A percentile compares a stretch with the other conserved stretches of the same genome.
These are phyloP conservation scores for Smittium mucronatum DNA, from an alignment of 371 early-diverging fungal species.

Conservation along the genomic window DNA sequence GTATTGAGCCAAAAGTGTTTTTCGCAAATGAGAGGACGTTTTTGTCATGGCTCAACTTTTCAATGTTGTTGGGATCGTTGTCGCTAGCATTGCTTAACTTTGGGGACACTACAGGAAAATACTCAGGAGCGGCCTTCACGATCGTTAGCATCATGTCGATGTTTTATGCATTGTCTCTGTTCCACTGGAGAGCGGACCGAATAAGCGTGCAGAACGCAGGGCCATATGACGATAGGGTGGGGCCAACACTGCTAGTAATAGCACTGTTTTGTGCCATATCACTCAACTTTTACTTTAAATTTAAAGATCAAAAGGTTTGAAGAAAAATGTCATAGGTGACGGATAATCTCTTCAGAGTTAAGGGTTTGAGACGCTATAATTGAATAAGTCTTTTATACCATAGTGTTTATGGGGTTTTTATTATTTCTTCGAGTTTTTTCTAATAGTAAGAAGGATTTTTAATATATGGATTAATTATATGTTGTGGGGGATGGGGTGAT, in stretches of 20 bases:
- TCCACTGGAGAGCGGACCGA: constrained; percentile 82
- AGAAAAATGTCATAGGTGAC: too few species aligned
- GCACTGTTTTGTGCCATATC: constrained; percentile 77
- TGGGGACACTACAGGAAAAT: constrained; percentile 59
- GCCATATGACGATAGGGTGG: constrained; percentile 59
- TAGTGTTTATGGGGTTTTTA: too few species aligned
- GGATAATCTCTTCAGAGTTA: too few species aligned
- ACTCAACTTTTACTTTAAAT: constrained; percentile 82
- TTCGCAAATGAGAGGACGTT: constrained; percentile 99
- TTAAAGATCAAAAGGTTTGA: constrained; percentile 19
- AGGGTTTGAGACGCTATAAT: too few species aligned
- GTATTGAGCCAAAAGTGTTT: constrained; percentile 98
- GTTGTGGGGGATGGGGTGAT: too few species aligned
- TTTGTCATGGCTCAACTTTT: constrained; percentile 76
- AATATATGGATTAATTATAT: too few species aligned
- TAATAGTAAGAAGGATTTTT: too few species aligned
- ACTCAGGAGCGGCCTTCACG: constrained; percentile 69
- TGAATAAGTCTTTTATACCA: too few species aligned
- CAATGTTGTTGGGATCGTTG: constrained; percentile 57
- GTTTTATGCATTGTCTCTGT: constrained; percentile 83
- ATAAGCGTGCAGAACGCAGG: constrained; percentile 58
- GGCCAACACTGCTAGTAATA: constrained; percentile 77
- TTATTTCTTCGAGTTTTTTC: too few species aligned
- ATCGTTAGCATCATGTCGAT: constrained; percentile 64
- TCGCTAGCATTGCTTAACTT: constrained; percentile 74